Percentiles rank a stretch among this genome's conserved stretches.
phyloP scores from a whole-genome alignment of 306 rosid species.

The Alnus glutinosa region DNA sequence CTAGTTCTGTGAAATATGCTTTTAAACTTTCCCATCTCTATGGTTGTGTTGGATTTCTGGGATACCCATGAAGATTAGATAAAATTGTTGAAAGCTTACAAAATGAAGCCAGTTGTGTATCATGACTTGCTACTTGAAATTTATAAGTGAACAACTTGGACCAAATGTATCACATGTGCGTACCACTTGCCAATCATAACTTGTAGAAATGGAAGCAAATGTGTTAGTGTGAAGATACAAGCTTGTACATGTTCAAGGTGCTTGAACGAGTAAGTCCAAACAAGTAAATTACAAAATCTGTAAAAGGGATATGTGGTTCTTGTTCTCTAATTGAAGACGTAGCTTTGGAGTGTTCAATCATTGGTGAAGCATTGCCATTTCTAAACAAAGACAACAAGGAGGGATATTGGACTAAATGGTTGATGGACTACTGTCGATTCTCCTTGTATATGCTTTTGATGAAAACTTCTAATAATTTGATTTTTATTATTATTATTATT shows the following conservation, averaged over 20 bases:
- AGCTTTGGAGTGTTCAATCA: not conserved
- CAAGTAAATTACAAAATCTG: not conserved
- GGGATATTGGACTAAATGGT: not conserved
- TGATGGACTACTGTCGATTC: not conserved
- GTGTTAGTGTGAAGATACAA: not conserved
- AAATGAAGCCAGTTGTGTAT: not conserved
- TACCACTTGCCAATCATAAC: not conserved
- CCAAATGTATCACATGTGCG: not conserved
- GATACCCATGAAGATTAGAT: not conserved
- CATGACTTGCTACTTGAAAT: not conserved
- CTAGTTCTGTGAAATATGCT: not conserved
- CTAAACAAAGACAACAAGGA: not conserved
- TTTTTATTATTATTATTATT: too few species aligned
- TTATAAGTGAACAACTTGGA: not conserved
- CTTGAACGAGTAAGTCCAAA: constrained; percentile 3
- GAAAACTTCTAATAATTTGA: not conserved
- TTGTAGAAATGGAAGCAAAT: not conserved
- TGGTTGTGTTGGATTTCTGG: not conserved
- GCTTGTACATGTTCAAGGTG: not conserved
- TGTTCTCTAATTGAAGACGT: not conserved
- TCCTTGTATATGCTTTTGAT: not conserved
- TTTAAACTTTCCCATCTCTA: not conserved
- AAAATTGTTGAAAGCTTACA: not conserved
- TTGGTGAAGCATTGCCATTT: not conserved
- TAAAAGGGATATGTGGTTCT: not conserved